phyloP scores from a whole-genome alignment of 371 early-diverging fungal species.

The Mortierella sp. region DNA sequence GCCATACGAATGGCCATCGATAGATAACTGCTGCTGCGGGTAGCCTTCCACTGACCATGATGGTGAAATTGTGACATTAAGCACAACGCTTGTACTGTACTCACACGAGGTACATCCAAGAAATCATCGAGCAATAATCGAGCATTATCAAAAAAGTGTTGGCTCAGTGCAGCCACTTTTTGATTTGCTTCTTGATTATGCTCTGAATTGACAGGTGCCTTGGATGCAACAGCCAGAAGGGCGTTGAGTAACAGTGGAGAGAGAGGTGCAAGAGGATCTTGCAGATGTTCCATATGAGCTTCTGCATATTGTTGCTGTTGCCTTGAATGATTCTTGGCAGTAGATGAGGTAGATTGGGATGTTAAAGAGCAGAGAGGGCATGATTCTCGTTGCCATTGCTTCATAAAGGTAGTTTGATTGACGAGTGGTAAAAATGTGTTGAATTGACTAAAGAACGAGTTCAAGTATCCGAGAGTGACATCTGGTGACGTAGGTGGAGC shows the following conservation, averaged over 20 bases:
- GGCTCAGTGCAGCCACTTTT: conserved; percentile 16
- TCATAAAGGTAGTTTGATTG: conserved; percentile 68
- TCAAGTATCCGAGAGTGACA: conserved; percentile 61
- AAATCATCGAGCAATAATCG: conserved; percentile 73
- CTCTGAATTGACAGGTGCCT: conserved; percentile 18
- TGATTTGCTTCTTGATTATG: conserved; percentile 13
- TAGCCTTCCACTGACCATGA: conserved; percentile 67
- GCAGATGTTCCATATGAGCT: conserved; percentile 36
- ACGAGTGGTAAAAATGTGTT: conserved; percentile 75
- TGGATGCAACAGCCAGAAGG: conserved; percentile 74
- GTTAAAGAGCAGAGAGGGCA: conserved; percentile 40
- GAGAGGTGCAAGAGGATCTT: conserved; percentile 37
- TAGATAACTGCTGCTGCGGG: conserved; percentile 74
- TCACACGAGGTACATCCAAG: conserved; percentile 73
- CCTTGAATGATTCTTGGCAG: conserved; percentile 8
- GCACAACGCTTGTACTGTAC: conserved; percentile 78
- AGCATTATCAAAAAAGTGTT: conserved; percentile 65
- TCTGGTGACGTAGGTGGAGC: conserved; percentile 55
- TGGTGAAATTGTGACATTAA: conserved; percentile 79
- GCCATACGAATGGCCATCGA: conserved; percentile 85
- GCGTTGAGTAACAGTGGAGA: conserved; percentile 76
- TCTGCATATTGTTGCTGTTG: conserved; percentile 33
- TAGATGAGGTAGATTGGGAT: background rate
- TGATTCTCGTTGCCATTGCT: conserved; percentile 40
- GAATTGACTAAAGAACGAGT: conserved; percentile 72